phyloP scores from a whole-genome alignment of 2,329 filamentous ascomycete genomes.

The Colletotrichum sp. region DNA sequence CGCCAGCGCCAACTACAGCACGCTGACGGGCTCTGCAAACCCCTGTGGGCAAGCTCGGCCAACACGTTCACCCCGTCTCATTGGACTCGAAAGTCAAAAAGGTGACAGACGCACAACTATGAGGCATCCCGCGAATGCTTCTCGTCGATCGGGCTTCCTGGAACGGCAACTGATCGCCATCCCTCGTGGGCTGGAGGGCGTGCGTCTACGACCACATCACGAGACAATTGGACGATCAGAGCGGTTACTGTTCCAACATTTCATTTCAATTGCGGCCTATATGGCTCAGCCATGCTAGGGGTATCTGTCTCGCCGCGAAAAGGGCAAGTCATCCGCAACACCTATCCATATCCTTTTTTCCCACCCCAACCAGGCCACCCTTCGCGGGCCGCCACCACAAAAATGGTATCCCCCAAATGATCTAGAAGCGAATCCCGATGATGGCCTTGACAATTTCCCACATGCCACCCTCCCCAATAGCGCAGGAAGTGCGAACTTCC shows the following conservation, averaged over 20 bases:
- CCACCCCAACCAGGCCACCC: neutral
- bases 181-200: neutral
- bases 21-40: neutral
- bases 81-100: neutral
- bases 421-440: neutral
- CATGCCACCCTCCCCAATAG: slow-evolving; percentile 6
- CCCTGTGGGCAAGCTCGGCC: neutral
- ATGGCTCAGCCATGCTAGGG: slow-evolving; percentile 19
- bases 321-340: slow-evolving; percentile 3
- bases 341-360: neutral
- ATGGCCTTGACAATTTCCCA: slow-evolving; percentile 7
- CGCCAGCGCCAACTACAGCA: neutral
- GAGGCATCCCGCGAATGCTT: neutral
- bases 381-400: neutral
- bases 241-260: slow-evolving; percentile 4
- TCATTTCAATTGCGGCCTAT: slow-evolving; percentile 7
- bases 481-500: slow-evolving; percentile 20
- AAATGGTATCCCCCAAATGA: neutral
- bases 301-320: slow-evolving; percentile 5
- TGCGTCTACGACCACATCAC: neutral
- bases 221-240: neutral
- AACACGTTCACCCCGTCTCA: neutral
- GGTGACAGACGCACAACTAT: neutral
- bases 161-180: neutral
- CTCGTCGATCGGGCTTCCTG: neutral